Conservation (phyloP, 805 yeast genomes). For the Citeromyces matritensis region DNA sequence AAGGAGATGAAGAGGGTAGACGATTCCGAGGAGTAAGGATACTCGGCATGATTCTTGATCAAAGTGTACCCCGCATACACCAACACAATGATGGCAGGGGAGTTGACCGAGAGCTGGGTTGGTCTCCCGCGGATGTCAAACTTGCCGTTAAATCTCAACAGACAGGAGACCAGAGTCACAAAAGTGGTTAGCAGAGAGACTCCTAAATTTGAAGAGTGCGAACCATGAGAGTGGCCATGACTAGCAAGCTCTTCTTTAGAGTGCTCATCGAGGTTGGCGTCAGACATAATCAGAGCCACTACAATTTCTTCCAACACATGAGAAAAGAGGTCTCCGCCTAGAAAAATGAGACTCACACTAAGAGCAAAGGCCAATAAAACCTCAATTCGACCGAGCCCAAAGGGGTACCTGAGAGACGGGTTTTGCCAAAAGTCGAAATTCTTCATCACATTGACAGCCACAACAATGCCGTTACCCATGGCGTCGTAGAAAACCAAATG, state of each 20-base stretch:
- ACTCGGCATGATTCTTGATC: not conserved
- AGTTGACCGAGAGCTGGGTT: not conserved
- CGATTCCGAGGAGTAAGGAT: not conserved
- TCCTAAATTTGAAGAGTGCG: not conserved
- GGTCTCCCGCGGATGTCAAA: not conserved
- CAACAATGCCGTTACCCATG: slow-evolving; percentile 54
- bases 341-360: slow-evolving; percentile 73
- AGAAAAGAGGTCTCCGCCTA: slow-evolving; percentile 78
- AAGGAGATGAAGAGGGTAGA: not conserved
- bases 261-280: slow-evolving; percentile 6
- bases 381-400: slow-evolving; percentile 86
- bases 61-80: not conserved
- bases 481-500: slow-evolving; percentile 84
- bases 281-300: slow-evolving; percentile 21
- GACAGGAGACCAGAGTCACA: too few relatives aligned
- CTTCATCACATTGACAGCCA: slow-evolving; percentile 65
- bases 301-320: slow-evolving; percentile 75
- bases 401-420: slow-evolving; percentile 73
- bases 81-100: not conserved
- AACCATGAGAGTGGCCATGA: not conserved
- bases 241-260: slow-evolving; percentile 6
- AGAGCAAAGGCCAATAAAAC: slow-evolving; percentile 80
- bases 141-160: not conserved
- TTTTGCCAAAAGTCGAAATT: slow-evolving; percentile 88
- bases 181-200: not conserved